Conservation (phyloP, 1,284 basidiomycete species). For the Ceratobasidium sp. region DNA sequence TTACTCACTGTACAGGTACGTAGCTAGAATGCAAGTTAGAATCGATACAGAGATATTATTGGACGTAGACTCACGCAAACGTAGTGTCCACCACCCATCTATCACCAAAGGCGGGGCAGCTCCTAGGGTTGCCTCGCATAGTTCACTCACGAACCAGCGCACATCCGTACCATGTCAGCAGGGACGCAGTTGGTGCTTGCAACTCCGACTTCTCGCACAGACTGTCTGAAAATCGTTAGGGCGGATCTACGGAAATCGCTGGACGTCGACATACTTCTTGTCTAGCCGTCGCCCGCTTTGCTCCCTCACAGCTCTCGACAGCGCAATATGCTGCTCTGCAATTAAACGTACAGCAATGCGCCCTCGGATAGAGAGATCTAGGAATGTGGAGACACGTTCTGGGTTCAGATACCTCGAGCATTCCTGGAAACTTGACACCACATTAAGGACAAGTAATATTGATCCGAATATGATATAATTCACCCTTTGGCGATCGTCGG, state of each 20-base stretch:
- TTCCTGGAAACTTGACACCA: constrained; percentile 77
- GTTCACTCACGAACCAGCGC: constrained; percentile 79
- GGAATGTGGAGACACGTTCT: constrained; percentile 74
- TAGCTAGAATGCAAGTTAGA: constrained; percentile 59
- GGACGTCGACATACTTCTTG: constrained; percentile 30
- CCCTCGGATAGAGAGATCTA: constrained; percentile 85
- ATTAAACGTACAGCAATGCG: constrained; percentile 88
- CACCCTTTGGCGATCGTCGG: constrained; percentile 89
- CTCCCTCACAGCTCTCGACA: constrained; percentile 65
- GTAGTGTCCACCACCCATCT: constrained; percentile 74
- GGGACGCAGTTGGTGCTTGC: constrained; percentile 75
- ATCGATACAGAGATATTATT: neutral
- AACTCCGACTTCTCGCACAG: constrained; percentile 60
- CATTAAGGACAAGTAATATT: neutral
- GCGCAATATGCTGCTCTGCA: constrained; percentile 89
- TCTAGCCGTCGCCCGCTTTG: constrained; percentile 9
- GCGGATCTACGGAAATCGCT: neutral
- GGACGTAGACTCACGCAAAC: constrained; percentile 65
- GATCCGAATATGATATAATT: constrained; percentile 19
- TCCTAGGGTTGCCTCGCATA: constrained; percentile 88
- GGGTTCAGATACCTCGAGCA: constrained; percentile 83
- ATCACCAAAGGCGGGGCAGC: constrained; percentile 68
- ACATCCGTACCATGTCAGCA: constrained; percentile 71
- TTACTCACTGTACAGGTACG: constrained; percentile 84
- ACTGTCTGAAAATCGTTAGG: neutral